Conservation (phyloP, 208 protist species). For the Wallacemonas sp. region DNA sequence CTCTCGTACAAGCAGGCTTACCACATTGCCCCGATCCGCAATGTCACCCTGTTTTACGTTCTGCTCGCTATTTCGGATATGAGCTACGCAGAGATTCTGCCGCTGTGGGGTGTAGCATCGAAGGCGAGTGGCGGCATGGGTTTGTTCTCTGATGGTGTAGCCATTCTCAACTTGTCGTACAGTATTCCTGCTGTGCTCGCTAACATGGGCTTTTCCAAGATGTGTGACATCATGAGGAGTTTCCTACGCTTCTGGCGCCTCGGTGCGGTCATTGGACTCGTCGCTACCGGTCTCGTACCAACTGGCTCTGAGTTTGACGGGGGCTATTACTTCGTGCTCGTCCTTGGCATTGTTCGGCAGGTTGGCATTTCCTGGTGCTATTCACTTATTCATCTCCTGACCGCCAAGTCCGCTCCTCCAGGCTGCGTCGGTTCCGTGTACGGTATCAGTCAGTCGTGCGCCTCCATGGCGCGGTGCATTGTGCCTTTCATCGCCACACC, state of each 20-base stretch:
- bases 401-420: conserved; percentile 36
- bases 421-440: conserved; percentile 44
- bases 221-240: conserved; percentile 24
- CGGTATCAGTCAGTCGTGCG: conserved; percentile 48
- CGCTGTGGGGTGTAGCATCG: conserved; percentile 58
- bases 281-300: conserved; percentile 14
- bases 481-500: conserved; percentile 43
- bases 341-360: conserved; percentile 34
- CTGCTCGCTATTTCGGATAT: conserved; percentile 44
- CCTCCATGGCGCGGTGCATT: conserved; percentile 42
- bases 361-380: conserved; percentile 38
- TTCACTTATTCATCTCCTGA: conserved; percentile 41
- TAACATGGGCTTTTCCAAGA: conserved; percentile 37
- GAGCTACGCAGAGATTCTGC: conserved; percentile 47
- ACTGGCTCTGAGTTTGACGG: conserved; percentile 16
- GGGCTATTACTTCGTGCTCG: conserved; percentile 30
- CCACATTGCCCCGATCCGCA: conserved; percentile 20
- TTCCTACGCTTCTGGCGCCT: conserved; percentile 32
- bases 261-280: background rate
- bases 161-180: conserved; percentile 33
- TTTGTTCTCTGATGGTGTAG: conserved; percentile 31
- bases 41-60: conserved; percentile 56
- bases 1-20: conserved; percentile 48
- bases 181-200: conserved; percentile 41
- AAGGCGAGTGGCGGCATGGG: conserved; percentile 30